Evolutionary conservation across 805 yeast species (phyloP).

Genomic region (Lipomyces sp.): DNA sequence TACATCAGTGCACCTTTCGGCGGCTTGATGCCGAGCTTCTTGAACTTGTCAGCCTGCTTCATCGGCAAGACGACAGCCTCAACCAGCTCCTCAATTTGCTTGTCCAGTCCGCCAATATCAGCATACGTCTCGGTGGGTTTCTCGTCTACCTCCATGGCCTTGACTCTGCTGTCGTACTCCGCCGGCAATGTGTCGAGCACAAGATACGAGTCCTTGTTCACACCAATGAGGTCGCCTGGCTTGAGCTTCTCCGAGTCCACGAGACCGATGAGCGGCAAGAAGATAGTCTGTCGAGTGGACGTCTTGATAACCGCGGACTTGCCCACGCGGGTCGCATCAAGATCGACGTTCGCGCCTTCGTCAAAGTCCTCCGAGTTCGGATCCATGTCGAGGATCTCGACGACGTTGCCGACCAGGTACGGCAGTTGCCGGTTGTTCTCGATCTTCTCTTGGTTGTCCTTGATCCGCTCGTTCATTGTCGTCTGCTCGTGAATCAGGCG

Average conservation of each 20-base stretch:
- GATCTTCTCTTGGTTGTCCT: constrained; percentile 93
- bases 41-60: constrained; percentile 97
- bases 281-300: constrained; percentile 95
- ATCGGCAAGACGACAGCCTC: constrained; percentile 98
- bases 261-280: constrained; percentile 89
- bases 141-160: constrained; percentile 99
- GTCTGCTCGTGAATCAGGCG: constrained; percentile 88
- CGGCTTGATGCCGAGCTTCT: constrained; percentile 89
- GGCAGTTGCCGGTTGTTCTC: constrained; percentile 94
- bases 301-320: constrained; percentile 98
- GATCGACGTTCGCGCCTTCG: constrained; percentile 93
- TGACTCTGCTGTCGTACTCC: constrained; percentile 95
- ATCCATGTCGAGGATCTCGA: constrained; percentile 84
- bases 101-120: constrained; percentile 97
- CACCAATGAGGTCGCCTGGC: constrained; percentile 98
- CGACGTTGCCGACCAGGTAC: constrained; percentile 93
- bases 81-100: constrained; percentile 95
- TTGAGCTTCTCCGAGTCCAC: constrained; percentile 88
- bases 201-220: constrained; percentile 91
- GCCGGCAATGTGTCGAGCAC: constrained; percentile 93
- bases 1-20: constrained; percentile 93
- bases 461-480: constrained; percentile 87
- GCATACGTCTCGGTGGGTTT: constrained; percentile 96
- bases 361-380: constrained; percentile 72
- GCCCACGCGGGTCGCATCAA: constrained; percentile 86